These are phyloP conservation scores for Pseudognaphalium luteoalbum DNA, from an alignment of 129 eudicot genomes.

Conservation along the genomic window DNA sequence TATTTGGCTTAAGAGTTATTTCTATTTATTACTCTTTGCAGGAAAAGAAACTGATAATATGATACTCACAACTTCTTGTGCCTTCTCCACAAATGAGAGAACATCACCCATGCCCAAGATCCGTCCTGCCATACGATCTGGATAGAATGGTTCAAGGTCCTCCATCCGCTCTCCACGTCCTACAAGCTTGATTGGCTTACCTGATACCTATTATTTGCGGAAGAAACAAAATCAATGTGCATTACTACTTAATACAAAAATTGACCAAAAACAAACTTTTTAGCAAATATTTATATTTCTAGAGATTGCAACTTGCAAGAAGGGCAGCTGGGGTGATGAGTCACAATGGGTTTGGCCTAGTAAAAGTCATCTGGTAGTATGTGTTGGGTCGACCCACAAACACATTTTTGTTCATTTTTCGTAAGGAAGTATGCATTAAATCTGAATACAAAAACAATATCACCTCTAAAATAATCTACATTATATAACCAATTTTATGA, in stretches of 20 bases:
- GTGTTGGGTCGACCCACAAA: neutral
- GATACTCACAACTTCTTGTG: conserved; percentile 94
- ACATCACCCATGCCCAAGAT: conserved; percentile 99
- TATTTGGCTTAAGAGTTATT: neutral
- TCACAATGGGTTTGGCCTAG: neutral
- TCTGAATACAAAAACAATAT: neutral
- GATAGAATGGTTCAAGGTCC: conserved; percentile 98
- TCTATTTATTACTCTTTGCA: neutral
- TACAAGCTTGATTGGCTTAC: conserved; percentile 96
- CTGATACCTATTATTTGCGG: conserved; percentile 70
- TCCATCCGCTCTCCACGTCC: conserved; percentile 99
- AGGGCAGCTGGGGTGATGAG: neutral
- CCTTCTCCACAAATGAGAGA: conserved; percentile 95
- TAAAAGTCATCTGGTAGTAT: too few species aligned
- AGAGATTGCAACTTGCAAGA: neutral
- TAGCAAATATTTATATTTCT: neutral
- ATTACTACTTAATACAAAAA: neutral
- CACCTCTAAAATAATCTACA: neutral
- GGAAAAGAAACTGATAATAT: neutral
- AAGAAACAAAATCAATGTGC: conserved; percentile 5
- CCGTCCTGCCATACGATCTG: conserved; percentile 99
- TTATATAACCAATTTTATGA: neutral
- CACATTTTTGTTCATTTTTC: too few species aligned
- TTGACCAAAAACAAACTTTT: too few species aligned
- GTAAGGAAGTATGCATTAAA: neutral